Conservation (phyloP, 176 grass and related monocot genomes). For the Ampelocalamus luodianensis region DNA sequence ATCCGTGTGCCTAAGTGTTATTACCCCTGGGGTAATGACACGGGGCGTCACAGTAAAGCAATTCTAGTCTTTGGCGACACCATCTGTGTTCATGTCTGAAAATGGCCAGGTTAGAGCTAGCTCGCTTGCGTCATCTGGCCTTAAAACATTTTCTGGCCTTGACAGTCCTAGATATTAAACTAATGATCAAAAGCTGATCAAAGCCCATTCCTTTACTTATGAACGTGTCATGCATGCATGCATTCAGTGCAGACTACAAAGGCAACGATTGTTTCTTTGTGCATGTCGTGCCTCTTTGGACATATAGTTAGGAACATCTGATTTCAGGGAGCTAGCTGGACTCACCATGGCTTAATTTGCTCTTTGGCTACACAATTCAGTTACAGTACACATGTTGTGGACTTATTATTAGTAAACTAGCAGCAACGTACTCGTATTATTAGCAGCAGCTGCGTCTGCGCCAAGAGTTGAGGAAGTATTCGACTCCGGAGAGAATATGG, state of each 20-base stretch:
- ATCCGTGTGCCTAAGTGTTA: too few species aligned
- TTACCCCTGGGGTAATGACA: too few species aligned
- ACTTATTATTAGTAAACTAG: too few species aligned
- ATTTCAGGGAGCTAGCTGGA: neutral
- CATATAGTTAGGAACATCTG: neutral
- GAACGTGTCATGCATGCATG: constrained; percentile 4
- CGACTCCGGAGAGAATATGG: too few species aligned
- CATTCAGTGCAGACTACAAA: neutral
- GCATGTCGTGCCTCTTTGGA: constrained; percentile 11
- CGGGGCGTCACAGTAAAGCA: too few species aligned
- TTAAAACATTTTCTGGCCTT: constrained; percentile 6
- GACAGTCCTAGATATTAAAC: constrained; percentile 32
- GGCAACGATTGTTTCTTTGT: constrained; percentile 38
- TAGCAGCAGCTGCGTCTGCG: too few species aligned
- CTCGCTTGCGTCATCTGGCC: constrained; percentile 37
- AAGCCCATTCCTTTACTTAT: neutral
- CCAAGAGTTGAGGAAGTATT: too few species aligned
- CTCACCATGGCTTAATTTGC: neutral
- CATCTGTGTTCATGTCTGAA: constrained; percentile 8
- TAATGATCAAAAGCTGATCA: constrained; percentile 18
- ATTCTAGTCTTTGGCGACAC: constrained; percentile 8
- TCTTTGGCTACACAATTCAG: neutral
- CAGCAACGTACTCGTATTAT: too few species aligned
- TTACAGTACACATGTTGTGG: neutral
- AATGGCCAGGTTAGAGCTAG: neutral